A percentile compares a stretch with the other conserved stretches of the same genome.
phyloP scores from a whole-genome alignment of 2,329 filamentous ascomycete genomes.

The Thelonectria olida region DNA sequence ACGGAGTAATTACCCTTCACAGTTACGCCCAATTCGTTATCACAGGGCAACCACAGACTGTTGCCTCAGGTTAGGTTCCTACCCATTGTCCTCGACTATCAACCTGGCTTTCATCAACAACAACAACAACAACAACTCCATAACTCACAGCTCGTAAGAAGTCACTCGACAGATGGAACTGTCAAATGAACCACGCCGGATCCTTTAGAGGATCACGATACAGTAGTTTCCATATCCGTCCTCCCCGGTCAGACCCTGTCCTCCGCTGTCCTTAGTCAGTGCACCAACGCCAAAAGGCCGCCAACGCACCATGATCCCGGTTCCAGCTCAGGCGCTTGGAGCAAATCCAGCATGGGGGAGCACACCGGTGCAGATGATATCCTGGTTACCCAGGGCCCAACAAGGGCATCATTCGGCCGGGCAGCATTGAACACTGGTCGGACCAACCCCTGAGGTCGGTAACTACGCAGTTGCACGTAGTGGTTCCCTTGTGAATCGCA shows the following conservation, averaged over 20 bases:
- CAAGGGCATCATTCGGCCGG: neutral
- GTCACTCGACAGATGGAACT: no score
- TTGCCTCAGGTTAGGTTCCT: no score
- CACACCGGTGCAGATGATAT: constrained; percentile 20
- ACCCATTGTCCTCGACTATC: no score
- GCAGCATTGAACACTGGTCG: constrained; percentile 9
- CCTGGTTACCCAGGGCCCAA: neutral
- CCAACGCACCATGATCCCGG: constrained; percentile 17
- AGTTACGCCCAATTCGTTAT: no score
- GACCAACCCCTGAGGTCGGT: constrained; percentile 9
- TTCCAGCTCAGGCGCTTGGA: constrained; percentile 12
- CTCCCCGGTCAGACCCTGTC: neutral
- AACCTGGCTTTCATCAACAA: no score
- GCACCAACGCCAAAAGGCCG: constrained; percentile 14
- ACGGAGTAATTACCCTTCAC: no score
- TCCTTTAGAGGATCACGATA: neutral
- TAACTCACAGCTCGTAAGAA: no score
- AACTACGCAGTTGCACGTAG: no score
- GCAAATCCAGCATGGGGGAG: constrained; percentile 14
- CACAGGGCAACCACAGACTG: no score
- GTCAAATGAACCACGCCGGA: no score
- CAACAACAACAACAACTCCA: no score
- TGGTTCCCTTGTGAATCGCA: no score
- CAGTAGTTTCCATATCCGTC: neutral
- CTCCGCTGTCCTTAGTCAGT: constrained; percentile 13